A percentile compares a stretch with the other conserved stretches of the same genome.
phyloP scores from a whole-genome alignment of 768 basidiomycete species.

The Cystofilobasidium ferigula region DNA sequence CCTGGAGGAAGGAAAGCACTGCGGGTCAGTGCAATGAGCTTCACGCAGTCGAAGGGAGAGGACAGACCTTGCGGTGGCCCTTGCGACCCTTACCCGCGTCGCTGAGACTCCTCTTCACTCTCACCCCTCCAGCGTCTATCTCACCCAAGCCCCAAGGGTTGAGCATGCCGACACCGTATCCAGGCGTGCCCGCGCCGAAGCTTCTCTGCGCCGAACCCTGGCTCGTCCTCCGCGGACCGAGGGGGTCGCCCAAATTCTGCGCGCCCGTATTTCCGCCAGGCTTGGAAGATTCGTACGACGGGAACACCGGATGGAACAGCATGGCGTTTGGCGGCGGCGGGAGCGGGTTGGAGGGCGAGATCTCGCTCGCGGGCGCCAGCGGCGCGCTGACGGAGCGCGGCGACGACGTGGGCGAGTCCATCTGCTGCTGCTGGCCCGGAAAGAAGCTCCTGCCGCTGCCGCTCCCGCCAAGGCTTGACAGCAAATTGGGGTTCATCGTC shows the following conservation, averaged over 20 bases:
- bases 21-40: neutral
- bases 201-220: constrained; percentile 3
- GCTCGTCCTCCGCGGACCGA: constrained; percentile 6
- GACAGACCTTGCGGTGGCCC: constrained; percentile 19
- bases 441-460: constrained; percentile 6
- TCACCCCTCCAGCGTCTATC: neutral
- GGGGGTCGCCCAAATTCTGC: neutral
- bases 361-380: no score
- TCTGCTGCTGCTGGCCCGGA: neutral
- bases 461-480: neutral
- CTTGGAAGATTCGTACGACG: neutral
- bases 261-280: neutral
- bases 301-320: constrained; percentile 4
- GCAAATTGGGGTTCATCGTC: constrained; percentile 20
- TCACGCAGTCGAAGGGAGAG: neutral
- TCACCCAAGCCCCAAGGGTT: constrained; percentile 4
- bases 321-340: constrained; percentile 1
- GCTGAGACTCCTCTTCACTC: constrained; percentile 14
- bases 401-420: neutral
- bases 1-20: neutral
- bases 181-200: constrained; percentile 21
- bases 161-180: constrained; percentile 12
- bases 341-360: no score
- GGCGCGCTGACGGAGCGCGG: neutral
- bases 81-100: constrained; percentile 12